These are phyloP conservation scores for Mycena chlorophos DNA, from an alignment of 768 basidiomycete species.

Conservation along the genomic window DNA sequence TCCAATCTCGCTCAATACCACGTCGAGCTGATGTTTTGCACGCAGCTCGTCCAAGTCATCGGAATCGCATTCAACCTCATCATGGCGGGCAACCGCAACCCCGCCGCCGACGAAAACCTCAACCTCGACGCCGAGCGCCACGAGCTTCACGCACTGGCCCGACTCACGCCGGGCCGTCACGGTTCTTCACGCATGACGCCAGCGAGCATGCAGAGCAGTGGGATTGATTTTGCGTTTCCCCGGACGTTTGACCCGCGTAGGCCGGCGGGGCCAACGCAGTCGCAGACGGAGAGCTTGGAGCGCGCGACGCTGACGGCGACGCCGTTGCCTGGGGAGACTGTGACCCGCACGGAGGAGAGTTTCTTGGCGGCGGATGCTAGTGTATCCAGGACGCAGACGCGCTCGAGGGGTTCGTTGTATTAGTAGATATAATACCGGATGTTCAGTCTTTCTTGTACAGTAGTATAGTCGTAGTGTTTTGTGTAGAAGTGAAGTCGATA, in stretches of 20 bases:
- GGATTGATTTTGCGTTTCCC: slow-evolving; percentile 21
- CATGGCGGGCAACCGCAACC: slow-evolving; percentile 7
- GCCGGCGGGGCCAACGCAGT: too few relatives aligned
- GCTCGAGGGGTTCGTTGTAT: too few relatives aligned
- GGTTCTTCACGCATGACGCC: slow-evolving; percentile 4
- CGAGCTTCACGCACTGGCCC: neutral
- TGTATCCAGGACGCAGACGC: too few relatives aligned
- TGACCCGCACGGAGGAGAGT: too few relatives aligned
- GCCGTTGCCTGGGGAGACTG: too few relatives aligned
- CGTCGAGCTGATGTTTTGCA: neutral
- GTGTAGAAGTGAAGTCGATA: too few relatives aligned
- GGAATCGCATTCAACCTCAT: slow-evolving; percentile 21
- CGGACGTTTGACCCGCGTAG: slow-evolving; percentile 14
- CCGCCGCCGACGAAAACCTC: neutral
- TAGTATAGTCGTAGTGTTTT: too few relatives aligned
- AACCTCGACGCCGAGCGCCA: neutral
- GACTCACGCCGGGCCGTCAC: slow-evolving; percentile 5
- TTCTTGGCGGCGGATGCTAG: too few relatives aligned
- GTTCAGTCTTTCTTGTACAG: too few relatives aligned
- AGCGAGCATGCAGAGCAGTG: slow-evolving; percentile 11
- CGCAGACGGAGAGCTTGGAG: too few relatives aligned
- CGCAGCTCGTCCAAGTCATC: slow-evolving; percentile 15
- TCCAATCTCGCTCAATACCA: neutral
- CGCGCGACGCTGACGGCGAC: too few relatives aligned
- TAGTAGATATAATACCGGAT: too few relatives aligned